Evolutionary conservation across 2,329 filamentous ascomycete genomes (phyloP).

Genomic region (Plenodomus tracheiphilus): DNA sequence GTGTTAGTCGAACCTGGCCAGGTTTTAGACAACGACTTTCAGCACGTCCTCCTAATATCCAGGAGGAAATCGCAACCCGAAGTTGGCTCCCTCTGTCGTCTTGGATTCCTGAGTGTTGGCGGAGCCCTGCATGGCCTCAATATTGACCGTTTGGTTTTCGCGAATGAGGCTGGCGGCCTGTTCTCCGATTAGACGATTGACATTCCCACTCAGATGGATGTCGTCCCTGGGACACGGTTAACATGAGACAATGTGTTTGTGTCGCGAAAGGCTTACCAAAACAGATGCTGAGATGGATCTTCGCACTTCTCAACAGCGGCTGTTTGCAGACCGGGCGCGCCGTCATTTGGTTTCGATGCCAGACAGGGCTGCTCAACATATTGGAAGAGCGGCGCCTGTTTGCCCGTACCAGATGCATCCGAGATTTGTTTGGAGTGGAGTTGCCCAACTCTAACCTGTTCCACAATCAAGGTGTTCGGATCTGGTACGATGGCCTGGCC

Average conservation of each 20-base stretch:
- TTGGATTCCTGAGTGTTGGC: slow-evolving; percentile 17
- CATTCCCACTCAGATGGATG: slow-evolving; percentile 38
- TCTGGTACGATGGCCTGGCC: slow-evolving; percentile 40
- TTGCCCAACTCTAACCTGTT: slow-evolving; percentile 40
- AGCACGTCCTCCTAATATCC: slow-evolving; percentile 29
- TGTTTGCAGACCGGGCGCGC: slow-evolving; percentile 27
- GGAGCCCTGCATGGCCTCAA: slow-evolving; percentile 15
- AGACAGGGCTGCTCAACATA: slow-evolving; percentile 41
- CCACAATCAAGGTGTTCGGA: slow-evolving; percentile 38
- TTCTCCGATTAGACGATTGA: slow-evolving; percentile 41
- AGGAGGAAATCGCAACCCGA: slow-evolving; percentile 38
- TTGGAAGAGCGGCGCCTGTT: slow-evolving; percentile 37
- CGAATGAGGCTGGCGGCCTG: slow-evolving; percentile 40
- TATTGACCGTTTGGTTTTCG: slow-evolving; percentile 36
- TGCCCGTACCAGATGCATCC: slow-evolving; percentile 37
- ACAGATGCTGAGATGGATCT: slow-evolving; percentile 37
- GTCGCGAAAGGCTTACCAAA: slow-evolving; percentile 35
- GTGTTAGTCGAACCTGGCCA: slow-evolving; percentile 5
- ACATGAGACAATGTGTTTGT: slow-evolving; percentile 39
- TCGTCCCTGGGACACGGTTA: slow-evolving; percentile 40
- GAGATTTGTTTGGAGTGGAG: slow-evolving; percentile 35
- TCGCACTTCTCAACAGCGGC: slow-evolving; percentile 34
- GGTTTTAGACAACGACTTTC: slow-evolving; percentile 22
- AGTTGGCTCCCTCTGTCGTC: slow-evolving; percentile 18
- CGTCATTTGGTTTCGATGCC: slow-evolving; percentile 14